Evolutionary conservation across 768 basidiomycete genomes (phyloP).

Genomic region (Psilocybe tampanensis): DNA sequence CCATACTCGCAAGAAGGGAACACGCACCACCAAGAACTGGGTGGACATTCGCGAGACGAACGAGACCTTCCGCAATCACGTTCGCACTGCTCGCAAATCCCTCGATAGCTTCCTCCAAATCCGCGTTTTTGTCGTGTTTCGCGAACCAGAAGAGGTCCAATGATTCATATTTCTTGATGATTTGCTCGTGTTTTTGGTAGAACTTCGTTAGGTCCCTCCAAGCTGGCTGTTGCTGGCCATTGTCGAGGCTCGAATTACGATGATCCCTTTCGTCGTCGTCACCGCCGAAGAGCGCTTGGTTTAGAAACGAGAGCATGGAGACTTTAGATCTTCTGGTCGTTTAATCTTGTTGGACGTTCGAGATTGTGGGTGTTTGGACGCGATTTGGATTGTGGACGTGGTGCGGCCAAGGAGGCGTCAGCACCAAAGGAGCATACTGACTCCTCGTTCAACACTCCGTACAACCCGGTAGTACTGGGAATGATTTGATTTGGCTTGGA

Average conservation of each 20-base stretch:
- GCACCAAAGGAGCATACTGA: too few species aligned
- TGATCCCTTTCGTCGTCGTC: neutral
- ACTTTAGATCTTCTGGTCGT: too few species aligned
- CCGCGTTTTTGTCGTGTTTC: neutral
- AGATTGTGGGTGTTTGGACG: too few species aligned
- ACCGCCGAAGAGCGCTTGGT: neutral
- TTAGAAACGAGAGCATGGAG: neutral
- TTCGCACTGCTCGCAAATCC: conserved; percentile 4
- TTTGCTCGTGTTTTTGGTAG: conserved; percentile 6
- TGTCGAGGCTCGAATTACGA: neutral
- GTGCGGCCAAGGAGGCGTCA: too few species aligned
- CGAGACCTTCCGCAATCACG: conserved; percentile 3
- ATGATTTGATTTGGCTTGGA: too few species aligned
- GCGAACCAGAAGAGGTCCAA: neutral
- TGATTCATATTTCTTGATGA: neutral
- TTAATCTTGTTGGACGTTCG: too few species aligned
- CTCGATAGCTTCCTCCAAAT: conserved; percentile 1
- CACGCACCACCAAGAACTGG: conserved; percentile 8
- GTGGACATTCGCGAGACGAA: conserved; percentile 8
- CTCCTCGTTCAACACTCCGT: too few species aligned
- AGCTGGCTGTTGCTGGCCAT: neutral
- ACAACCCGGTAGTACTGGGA: too few species aligned
- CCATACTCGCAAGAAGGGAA: neutral
- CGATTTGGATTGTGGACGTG: too few species aligned
- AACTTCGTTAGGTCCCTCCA: conserved; percentile 1